Conservation (phyloP, 257 asterid species). For the Ophiorrhiza pumila region DNA sequence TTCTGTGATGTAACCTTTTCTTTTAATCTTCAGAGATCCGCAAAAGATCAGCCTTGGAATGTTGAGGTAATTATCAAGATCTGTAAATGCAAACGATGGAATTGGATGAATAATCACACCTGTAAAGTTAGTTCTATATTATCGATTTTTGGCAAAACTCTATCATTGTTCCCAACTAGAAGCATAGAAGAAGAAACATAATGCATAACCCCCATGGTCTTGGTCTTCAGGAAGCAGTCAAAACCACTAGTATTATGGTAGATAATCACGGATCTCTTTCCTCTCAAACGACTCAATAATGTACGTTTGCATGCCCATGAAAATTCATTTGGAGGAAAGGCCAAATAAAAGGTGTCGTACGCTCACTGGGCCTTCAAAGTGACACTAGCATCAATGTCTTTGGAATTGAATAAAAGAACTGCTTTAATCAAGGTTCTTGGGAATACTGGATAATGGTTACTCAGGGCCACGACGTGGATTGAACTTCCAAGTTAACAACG, state of each 20-base stretch:
- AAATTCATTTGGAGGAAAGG: neutral
- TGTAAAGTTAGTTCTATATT: neutral
- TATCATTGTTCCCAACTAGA: neutral
- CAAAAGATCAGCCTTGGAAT: neutral
- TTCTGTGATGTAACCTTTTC: neutral
- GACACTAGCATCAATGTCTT: neutral
- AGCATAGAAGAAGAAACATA: neutral
- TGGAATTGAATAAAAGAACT: neutral
- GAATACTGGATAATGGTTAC: no score
- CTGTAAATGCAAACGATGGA: neutral
- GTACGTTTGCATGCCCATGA: neutral
- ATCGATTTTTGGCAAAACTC: neutral
- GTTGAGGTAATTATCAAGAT: neutral
- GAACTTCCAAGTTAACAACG: no score
- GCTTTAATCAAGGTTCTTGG: neutral
- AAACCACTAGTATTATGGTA: slow-evolving; percentile 5
- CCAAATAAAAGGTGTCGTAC: neutral
- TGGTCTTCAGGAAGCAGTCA: slow-evolving; percentile 17
- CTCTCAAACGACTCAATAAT: neutral
- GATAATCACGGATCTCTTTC: slow-evolving; percentile 20
- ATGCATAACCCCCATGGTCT: neutral
- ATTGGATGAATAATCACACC: neutral
- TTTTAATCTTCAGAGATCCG: neutral
- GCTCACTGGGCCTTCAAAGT: neutral
- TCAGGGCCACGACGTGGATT: no score